Percentiles rank a stretch among this genome's conserved stretches.
phyloP scores from a whole-genome alignment of 768 basidiomycete species.

The Mycena amicta region DNA sequence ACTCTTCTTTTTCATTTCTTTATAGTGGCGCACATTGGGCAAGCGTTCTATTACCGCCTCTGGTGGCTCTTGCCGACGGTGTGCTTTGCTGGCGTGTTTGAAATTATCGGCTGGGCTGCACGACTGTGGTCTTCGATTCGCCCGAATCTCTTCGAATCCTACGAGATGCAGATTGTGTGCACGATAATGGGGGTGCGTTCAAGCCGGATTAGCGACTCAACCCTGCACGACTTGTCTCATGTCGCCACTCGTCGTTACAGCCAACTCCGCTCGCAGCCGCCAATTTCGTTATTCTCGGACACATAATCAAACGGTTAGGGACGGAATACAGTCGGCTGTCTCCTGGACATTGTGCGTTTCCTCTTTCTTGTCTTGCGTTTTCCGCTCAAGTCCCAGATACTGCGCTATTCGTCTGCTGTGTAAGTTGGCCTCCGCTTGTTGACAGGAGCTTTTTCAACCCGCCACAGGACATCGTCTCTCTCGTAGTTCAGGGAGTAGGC shows the following conservation, averaged over 20 bases:
- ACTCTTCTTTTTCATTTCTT: neutral
- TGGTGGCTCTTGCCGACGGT: constrained; percentile 47
- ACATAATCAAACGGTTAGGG: constrained; percentile 47
- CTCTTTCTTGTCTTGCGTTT: neutral
- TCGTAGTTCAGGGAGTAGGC: constrained; percentile 66
- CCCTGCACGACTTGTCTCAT: neutral
- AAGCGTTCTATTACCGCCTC: constrained; percentile 34
- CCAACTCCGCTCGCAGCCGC: constrained; percentile 23
- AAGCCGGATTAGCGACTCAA: no score
- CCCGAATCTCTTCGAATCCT: constrained; percentile 30
- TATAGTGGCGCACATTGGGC: constrained; percentile 38
- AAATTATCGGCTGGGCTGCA: constrained; percentile 46
- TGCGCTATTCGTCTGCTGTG: constrained; percentile 40
- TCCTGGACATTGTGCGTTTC: constrained; percentile 41
- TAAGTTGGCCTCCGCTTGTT: constrained; percentile 19
- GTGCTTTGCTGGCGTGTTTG: constrained; percentile 37
- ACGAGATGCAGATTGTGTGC: constrained; percentile 42
- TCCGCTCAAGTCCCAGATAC: constrained; percentile 33
- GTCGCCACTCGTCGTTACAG: neutral
- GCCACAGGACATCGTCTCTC: constrained; percentile 54
- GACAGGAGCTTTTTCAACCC: neutral
- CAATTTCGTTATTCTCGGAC: constrained; percentile 56
- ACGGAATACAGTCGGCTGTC: constrained; percentile 51
- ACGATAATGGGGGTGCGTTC: constrained; percentile 16
- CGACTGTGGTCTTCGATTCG: constrained; percentile 42